Percentiles rank a stretch among this genome's conserved stretches.
These are phyloP conservation scores for Hymenoscyphus infarciens DNA, from an alignment of 2,329 filamentous ascomycete genomes.

Conservation along the genomic window DNA sequence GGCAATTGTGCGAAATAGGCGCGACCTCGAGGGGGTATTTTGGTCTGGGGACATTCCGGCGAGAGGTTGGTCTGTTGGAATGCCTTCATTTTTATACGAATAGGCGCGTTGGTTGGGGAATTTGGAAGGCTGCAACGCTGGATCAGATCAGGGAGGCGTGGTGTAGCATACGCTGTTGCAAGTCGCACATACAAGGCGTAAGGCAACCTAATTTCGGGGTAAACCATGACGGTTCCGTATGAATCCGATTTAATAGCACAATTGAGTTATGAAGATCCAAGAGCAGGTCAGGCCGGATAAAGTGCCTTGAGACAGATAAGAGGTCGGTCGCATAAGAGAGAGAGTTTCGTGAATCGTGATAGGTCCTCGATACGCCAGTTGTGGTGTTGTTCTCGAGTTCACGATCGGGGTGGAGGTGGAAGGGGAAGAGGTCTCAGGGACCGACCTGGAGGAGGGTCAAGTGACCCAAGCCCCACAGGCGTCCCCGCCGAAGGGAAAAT, in stretches of 20 bases:
- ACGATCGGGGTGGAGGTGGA: too few relatives aligned
- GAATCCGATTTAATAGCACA: neutral
- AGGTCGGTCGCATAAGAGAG: too few relatives aligned
- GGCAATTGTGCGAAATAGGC: neutral
- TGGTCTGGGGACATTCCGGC: neutral
- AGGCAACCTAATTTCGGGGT: neutral
- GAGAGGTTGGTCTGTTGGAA: neutral
- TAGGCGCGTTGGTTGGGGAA: neutral
- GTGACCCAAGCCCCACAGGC: neutral
- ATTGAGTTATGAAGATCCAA: neutral
- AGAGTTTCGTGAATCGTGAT: too few relatives aligned
- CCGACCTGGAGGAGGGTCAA: neutral
- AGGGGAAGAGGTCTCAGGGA: too few relatives aligned
- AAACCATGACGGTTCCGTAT: neutral
- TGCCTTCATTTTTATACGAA: slow-evolving; percentile 1
- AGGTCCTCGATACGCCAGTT: too few relatives aligned
- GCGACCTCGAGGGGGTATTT: neutral
- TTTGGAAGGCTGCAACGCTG: neutral
- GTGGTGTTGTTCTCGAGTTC: too few relatives aligned
- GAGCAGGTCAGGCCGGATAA: too few relatives aligned
- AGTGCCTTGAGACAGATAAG: too few relatives aligned
- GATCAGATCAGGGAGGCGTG: neutral
- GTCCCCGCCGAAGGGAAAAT: neutral
- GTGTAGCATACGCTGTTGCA: neutral
- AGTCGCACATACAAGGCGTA: neutral